Conservation (phyloP, 192 early-diverging fungal species). For the Rhizoclosmatium sp. region DNA sequence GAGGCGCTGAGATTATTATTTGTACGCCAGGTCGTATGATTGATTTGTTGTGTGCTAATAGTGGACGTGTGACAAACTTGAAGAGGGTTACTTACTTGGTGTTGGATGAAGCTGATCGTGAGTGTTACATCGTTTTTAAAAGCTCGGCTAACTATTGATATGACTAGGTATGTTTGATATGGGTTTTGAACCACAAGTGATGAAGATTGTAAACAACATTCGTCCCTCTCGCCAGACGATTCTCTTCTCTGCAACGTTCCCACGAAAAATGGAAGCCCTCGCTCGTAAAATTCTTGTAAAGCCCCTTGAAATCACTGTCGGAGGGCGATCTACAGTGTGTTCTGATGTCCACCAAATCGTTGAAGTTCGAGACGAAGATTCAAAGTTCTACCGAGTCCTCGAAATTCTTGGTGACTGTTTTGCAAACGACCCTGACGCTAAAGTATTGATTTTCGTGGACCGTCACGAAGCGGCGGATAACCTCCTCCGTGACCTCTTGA, state of each 20-base stretch:
- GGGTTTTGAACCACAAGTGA: conserved; percentile 98
- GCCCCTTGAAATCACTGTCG: conserved; percentile 95
- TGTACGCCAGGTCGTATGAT: conserved; percentile 96
- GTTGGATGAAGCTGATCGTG: conserved; percentile 94
- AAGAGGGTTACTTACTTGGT: conserved; percentile 92
- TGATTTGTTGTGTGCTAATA: conserved; percentile 88
- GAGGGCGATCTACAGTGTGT: conserved; percentile 88
- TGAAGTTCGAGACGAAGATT: conserved; percentile 83
- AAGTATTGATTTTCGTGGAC: conserved; percentile 93
- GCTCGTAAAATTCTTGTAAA: conserved; percentile 90
- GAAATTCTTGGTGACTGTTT: conserved; percentile 87
- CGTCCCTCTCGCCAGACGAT: conserved; percentile 88
- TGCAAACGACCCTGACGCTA: conserved; percentile 69
- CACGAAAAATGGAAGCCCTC: conserved; percentile 94
- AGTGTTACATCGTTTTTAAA: conserved; percentile 57
- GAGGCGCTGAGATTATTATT: conserved; percentile 75
- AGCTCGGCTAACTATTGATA: not conserved
- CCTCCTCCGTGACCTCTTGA: conserved; percentile 82
- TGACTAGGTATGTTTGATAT: conserved; percentile 88
- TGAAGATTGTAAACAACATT: conserved; percentile 93
- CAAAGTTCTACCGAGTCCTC: conserved; percentile 88
- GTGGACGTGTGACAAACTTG: conserved; percentile 82
- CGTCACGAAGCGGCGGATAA: conserved; percentile 95
- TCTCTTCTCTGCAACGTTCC: conserved; percentile 95
- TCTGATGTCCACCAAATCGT: conserved; percentile 90